Evolutionary conservation across 2,329 filamentous ascomycete species (phyloP).

Genomic region (Aspergillus hiratsukae): DNA sequence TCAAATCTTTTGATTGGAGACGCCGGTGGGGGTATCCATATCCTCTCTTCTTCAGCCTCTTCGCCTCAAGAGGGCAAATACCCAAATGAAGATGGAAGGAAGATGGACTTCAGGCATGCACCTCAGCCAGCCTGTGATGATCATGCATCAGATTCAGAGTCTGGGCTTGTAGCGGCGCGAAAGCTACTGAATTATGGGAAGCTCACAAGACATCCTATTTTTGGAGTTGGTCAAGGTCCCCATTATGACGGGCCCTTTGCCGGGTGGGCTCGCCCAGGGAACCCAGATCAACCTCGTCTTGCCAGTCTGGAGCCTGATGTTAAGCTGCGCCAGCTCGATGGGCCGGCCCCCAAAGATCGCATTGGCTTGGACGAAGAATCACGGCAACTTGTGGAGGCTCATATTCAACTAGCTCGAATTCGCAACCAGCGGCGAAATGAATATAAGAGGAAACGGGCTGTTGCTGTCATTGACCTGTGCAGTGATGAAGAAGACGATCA

Average conservation of each 20-base stretch:
- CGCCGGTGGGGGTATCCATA: constrained; percentile 50
- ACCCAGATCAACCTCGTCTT: constrained; percentile 18
- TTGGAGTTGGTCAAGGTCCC: constrained; percentile 39
- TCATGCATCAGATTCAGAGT: constrained; percentile 15
- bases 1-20: constrained; percentile 56
- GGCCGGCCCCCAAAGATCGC: constrained; percentile 16
- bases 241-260: constrained; percentile 40
- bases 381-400: constrained; percentile 15
- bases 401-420: constrained; percentile 23
- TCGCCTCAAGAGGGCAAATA: constrained; percentile 16
- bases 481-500: constrained; percentile 12
- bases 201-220: constrained; percentile 31
- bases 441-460: constrained; percentile 17
- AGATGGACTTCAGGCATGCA: constrained; percentile 24
- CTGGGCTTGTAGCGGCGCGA: constrained; percentile 23
- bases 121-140: constrained; percentile 7
- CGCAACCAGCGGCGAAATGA: constrained; percentile 22
- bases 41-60: constrained; percentile 40
- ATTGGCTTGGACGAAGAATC: constrained; percentile 15
- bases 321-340: constrained; percentile 30
- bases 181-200: constrained; percentile 30
- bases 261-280: constrained; percentile 33
- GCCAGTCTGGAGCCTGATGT: constrained; percentile 23
- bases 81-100: neutral
- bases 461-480: constrained; percentile 14